These are phyloP conservation scores for Raddia guianensis DNA, from an alignment of 176 grass and related monocot genomes.

Conservation along the genomic window DNA sequence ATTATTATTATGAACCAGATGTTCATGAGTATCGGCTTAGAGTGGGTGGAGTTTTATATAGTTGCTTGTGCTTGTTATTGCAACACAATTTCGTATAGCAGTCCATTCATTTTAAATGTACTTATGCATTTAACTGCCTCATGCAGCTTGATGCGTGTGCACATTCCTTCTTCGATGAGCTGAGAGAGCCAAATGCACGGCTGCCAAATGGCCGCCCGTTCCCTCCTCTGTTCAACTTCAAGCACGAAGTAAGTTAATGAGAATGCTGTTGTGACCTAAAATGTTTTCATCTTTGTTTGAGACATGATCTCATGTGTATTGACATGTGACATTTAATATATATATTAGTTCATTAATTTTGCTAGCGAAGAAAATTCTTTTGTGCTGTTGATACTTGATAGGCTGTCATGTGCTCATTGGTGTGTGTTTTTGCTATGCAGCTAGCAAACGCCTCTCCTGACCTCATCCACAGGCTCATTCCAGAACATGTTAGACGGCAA, in stretches of 20 bases:
- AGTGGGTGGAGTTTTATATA: conserved; percentile 36
- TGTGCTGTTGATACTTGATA: conserved; percentile 7
- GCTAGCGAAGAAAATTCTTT: neutral
- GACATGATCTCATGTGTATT: neutral
- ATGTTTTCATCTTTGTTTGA: neutral
- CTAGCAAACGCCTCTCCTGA: conserved; percentile 70
- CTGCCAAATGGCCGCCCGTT: conserved; percentile 81
- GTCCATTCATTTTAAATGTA: conserved; percentile 4
- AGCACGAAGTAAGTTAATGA: conserved; percentile 68
- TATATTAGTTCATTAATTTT: conserved; percentile 3
- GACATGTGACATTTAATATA: conserved; percentile 16
- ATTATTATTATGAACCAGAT: conserved; percentile 38
- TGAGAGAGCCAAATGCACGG: conserved; percentile 73
- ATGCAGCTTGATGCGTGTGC: conserved; percentile 96
- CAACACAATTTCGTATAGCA: conserved; percentile 6
- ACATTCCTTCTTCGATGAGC: conserved; percentile 91
- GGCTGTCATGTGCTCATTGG: conserved; percentile 43
- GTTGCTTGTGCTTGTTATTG: conserved; percentile 46
- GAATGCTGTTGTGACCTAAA: neutral
- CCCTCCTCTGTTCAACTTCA: conserved; percentile 92
- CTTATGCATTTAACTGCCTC: conserved; percentile 32
- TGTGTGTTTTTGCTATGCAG: conserved; percentile 48
- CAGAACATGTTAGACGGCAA: conserved; percentile 82
- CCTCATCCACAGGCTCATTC: conserved; percentile 69
- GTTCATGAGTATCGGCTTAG: conserved; percentile 30